phyloP scores from a whole-genome alignment of 768 basidiomycete species.

The Leucocoprinus birnbaumii region DNA sequence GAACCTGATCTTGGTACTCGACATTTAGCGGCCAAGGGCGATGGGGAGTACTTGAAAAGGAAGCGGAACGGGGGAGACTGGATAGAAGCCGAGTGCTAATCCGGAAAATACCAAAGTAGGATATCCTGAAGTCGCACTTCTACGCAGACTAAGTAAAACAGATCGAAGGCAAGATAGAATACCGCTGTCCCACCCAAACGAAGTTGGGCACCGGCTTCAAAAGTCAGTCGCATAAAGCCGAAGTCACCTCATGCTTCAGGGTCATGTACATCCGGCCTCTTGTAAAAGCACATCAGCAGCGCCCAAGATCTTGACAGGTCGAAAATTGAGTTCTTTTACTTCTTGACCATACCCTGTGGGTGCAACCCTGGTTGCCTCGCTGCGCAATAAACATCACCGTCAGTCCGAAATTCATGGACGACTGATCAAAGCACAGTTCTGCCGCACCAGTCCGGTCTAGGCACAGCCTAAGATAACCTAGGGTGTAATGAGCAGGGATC shows the following conservation, averaged over 20 bases:
- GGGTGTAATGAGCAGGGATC: neutral
- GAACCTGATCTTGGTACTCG: neutral
- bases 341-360: neutral
- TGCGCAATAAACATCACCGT: neutral
- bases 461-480: neutral
- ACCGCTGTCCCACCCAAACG: conserved; percentile 9
- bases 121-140: neutral
- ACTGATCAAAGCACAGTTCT: neutral
- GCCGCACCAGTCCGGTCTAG: neutral
- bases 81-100: neutral
- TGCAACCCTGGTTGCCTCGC: conserved; percentile 3
- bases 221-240: neutral
- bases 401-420: neutral
- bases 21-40: neutral
- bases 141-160: neutral
- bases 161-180: conserved; percentile 3
- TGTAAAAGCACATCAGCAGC: neutral
- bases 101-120: conserved; percentile 5
- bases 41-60: neutral
- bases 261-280: neutral
- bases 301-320: neutral
- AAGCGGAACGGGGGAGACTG: neutral
- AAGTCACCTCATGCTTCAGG: conserved; percentile 7
- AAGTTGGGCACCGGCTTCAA: too few species aligned
- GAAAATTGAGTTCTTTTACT: neutral